Conservation (phyloP, 1,139 yeast species). For the Candida gigantensis region DNA sequence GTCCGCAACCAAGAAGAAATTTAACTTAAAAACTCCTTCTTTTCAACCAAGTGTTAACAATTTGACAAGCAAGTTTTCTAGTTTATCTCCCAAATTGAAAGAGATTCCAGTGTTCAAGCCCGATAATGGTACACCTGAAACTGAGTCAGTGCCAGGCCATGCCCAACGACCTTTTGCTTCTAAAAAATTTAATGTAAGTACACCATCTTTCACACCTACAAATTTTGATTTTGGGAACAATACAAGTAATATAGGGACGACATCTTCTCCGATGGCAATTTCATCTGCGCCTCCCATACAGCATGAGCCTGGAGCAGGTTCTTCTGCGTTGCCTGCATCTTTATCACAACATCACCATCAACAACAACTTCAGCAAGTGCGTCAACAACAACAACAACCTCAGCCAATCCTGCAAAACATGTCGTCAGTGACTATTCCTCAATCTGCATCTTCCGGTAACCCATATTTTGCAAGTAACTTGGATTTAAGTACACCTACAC, state of each 20-base stretch:
- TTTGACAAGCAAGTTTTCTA: conserved; percentile 44
- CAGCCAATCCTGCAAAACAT: neutral
- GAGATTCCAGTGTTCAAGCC: conserved; percentile 63
- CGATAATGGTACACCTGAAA: conserved; percentile 10
- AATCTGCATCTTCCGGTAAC: conserved; percentile 1
- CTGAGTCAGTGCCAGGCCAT: conserved; percentile 8
- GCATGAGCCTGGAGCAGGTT: conserved; percentile 4
- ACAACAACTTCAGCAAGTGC: conserved; percentile 4
- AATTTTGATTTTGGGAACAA: conserved; percentile 12
- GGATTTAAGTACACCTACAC: conserved; percentile 2
- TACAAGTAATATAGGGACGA: neutral
- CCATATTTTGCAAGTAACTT: conserved; percentile 4
- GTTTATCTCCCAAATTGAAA: conserved; percentile 55
- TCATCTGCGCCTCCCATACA: conserved; percentile 5
- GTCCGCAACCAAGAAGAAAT: conserved; percentile 37
- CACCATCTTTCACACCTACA: conserved; percentile 37
- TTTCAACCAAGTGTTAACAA: conserved; percentile 52
- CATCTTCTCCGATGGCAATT: conserved; percentile 4
- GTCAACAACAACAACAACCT: no score
- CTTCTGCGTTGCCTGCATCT: no score
- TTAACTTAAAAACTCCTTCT: conserved; percentile 65
- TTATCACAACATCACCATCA: conserved; percentile 4
- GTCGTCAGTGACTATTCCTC: neutral
- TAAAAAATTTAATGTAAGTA: conserved; percentile 33
- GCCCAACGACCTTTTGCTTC: conserved; percentile 11